phyloP scores from a whole-genome alignment of 2,329 filamentous ascomycete species.

The Trematosphaeria pertusa region DNA sequence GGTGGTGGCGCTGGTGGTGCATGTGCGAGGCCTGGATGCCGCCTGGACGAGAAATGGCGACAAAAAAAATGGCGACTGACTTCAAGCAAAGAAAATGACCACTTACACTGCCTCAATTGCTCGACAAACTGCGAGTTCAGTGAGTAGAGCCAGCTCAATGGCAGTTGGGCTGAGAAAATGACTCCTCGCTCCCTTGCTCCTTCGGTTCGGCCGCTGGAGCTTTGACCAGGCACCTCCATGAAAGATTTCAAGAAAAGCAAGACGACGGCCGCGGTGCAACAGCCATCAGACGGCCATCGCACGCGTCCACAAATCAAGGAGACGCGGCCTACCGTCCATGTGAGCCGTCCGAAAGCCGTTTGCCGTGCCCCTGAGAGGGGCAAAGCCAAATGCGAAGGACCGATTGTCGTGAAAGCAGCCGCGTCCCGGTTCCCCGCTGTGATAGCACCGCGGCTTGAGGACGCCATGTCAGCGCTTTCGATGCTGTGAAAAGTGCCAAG shows the following conservation, averaged over 20 bases:
- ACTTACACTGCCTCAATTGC: constrained; percentile 13
- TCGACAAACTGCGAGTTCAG: neutral
- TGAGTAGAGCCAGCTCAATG: constrained; percentile 11
- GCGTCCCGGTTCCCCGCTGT: constrained; percentile 26
- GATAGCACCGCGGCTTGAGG: constrained; percentile 13
- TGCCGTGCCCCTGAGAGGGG: constrained; percentile 37
- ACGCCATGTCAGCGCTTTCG: constrained; percentile 11
- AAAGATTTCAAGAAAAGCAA: constrained; percentile 29
- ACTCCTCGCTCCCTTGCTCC: constrained; percentile 29
- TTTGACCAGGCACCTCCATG: constrained; percentile 31
- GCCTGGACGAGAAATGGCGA: constrained; percentile 5
- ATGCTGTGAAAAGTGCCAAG: constrained; percentile 18
- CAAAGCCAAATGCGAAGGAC: constrained; percentile 25
- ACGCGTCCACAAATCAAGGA: constrained; percentile 33
- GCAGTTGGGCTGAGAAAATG: constrained; percentile 16
- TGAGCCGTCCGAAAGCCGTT: constrained; percentile 26
- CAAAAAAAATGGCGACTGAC: too few relatives aligned
- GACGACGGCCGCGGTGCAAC: constrained; percentile 31
- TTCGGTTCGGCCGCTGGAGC: constrained; percentile 27
- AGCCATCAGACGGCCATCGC: constrained; percentile 36
- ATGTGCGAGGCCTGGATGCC: neutral
- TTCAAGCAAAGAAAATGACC: too few relatives aligned
- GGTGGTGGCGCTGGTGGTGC: constrained; percentile 27
- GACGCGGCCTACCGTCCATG: constrained; percentile 16
- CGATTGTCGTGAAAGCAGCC: constrained; percentile 19